Conservation (phyloP, 2,329 filamentous ascomycete genomes). For the Lasiodiplodia sp. region DNA sequence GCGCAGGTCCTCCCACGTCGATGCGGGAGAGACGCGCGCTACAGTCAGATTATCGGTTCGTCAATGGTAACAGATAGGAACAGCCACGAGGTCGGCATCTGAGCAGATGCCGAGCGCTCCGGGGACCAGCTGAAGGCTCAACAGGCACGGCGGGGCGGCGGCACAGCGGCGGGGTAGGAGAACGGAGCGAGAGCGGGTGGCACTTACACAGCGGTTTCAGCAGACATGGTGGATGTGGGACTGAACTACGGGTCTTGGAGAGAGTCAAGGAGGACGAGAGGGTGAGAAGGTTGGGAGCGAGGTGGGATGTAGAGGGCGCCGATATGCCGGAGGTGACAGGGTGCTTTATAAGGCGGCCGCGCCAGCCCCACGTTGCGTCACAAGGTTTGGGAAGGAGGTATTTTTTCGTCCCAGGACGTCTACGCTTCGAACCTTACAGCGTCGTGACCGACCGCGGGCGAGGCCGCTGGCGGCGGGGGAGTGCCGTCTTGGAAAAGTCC, state of each 20-base stretch:
- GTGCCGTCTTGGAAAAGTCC: not conserved
- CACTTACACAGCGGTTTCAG: constrained; percentile 41
- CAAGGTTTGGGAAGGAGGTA: constrained; percentile 28
- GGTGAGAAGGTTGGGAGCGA: constrained; percentile 25
- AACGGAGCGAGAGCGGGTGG: constrained; percentile 5
- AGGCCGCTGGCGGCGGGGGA: not conserved
- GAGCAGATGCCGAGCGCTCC: constrained; percentile 27
- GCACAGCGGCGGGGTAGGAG: constrained; percentile 31
- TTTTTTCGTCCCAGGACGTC: constrained; percentile 26
- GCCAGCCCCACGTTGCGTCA: constrained; percentile 28
- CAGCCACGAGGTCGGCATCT: constrained; percentile 16
- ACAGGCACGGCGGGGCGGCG: constrained; percentile 12
- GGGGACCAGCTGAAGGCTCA: constrained; percentile 21
- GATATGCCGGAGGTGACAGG: constrained; percentile 30
- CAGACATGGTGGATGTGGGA: constrained; percentile 37
- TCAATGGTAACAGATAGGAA: constrained; percentile 24
- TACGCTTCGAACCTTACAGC: constrained; percentile 17
- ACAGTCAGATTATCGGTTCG: constrained; percentile 31
- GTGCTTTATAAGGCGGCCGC: constrained; percentile 31
- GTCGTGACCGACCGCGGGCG: not conserved
- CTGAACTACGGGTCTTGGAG: constrained; percentile 13
- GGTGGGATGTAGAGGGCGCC: constrained; percentile 33
- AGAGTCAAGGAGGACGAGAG: constrained; percentile 15
- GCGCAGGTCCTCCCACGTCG: constrained; percentile 34
- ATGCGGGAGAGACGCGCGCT: constrained; percentile 34